These are phyloP conservation scores for Dendrobium nobile DNA, from an alignment of 106 monocot species.

Conservation along the genomic window DNA sequence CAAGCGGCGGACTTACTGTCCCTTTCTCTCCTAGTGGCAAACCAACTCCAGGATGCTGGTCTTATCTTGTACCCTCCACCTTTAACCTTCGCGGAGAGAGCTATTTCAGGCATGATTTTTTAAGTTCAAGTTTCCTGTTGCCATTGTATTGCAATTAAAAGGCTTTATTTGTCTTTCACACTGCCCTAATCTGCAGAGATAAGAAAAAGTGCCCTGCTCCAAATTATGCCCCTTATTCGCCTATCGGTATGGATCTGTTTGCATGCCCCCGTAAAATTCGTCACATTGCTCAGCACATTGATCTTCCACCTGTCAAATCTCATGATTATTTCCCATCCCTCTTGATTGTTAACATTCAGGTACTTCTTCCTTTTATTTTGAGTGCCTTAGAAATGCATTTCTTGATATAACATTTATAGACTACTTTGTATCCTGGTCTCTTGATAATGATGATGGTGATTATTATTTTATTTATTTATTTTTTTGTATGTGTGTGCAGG, in stretches of 20 bases:
- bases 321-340: slow-evolving; percentile 79
- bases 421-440: neutral
- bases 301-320: slow-evolving; percentile 63
- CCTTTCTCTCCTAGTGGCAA: slow-evolving; percentile 58
- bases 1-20: slow-evolving; percentile 55
- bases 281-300: slow-evolving; percentile 75
- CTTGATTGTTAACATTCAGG: slow-evolving; percentile 91
- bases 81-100: slow-evolving; percentile 88
- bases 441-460: neutral
- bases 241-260: slow-evolving; percentile 62
- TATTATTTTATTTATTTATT: neutral
- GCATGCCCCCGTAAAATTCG: slow-evolving; percentile 44
- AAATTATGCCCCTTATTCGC: slow-evolving; percentile 54
- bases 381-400: neutral
- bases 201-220: slow-evolving; percentile 56
- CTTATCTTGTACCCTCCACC: slow-evolving; percentile 57
- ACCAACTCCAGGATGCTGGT: slow-evolving; percentile 61
- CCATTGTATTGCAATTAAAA: neutral
- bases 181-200: slow-evolving; percentile 32
- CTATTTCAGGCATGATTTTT: slow-evolving; percentile 71
- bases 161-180: neutral
- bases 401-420: neutral
- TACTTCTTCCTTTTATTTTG: slow-evolving; percentile 12
- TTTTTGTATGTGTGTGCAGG: slow-evolving; percentile 28
- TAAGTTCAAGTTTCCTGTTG: neutral